These are phyloP conservation scores for Cinnamomum micranthum DNA, from an alignment of 164 flowering plant species.

Conservation along the genomic window DNA sequence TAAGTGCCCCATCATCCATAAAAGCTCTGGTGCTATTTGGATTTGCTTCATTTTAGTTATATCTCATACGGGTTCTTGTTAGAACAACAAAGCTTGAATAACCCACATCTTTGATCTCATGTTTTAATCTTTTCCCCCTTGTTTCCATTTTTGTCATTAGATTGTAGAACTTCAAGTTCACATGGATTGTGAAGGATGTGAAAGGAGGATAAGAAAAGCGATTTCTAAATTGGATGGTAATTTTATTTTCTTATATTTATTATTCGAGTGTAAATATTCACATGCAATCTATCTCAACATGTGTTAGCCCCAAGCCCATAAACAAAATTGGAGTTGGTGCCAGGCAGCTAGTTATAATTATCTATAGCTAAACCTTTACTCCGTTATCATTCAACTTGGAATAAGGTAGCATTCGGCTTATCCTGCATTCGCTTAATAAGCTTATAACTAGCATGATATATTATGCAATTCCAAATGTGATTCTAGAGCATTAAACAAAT, in stretches of 20 bases:
- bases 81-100: too few relatives aligned
- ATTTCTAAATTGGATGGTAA: conserved; percentile 59
- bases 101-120: not conserved
- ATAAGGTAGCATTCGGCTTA: conserved; percentile 44
- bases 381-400: conserved; percentile 79
- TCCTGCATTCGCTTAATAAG: too few relatives aligned
- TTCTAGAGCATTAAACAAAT: not conserved
- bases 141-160: conserved; percentile 24
- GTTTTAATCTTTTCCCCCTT: not conserved
- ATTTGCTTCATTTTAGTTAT: not conserved
- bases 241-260: conserved; percentile 37
- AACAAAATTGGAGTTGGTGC: too few relatives aligned
- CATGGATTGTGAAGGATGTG: conserved; percentile 80
- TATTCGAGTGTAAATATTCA: conserved; percentile 63
- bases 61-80: not conserved
- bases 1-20: conserved; percentile 19
- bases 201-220: conserved; percentile 58
- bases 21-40: not conserved
- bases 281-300: too few relatives aligned
- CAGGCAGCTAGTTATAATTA: not conserved
- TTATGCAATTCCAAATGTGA: conserved; percentile 53
- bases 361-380: conserved; percentile 80
- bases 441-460: conserved; percentile 26
- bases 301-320: too few relatives aligned
- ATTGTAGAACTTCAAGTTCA: conserved; percentile 72